These are phyloP conservation scores for Termitomyces sp. DNA, from an alignment of 768 basidiomycete species.

Conservation along the genomic window DNA sequence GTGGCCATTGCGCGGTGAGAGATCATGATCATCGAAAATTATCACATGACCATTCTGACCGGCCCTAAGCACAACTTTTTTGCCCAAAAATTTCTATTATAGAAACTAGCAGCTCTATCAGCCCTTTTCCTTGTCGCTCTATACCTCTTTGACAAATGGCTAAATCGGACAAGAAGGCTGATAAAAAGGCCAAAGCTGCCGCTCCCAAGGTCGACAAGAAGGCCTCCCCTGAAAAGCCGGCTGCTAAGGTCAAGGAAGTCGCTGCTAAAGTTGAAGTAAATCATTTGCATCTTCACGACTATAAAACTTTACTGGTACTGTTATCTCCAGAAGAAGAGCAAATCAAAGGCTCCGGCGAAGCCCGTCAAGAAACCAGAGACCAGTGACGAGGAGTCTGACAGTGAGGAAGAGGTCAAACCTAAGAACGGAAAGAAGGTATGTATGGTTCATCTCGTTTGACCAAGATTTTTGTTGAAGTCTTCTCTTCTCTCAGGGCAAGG, in stretches of 20 bases:
- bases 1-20: background rate
- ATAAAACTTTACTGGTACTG: background rate
- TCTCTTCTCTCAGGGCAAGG: conserved; percentile 20
- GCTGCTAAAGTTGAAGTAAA: conserved; percentile 35
- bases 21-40: background rate
- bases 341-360: conserved; percentile 19
- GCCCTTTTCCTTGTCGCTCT: conserved; percentile 7
- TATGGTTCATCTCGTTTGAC: conserved; percentile 4
- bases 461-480: background rate
- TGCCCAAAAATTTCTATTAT: conserved; percentile 24
- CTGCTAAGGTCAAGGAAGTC: conserved; percentile 39
- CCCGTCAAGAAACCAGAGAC: conserved; percentile 24
- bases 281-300: conserved; percentile 7
- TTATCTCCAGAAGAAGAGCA: conserved; percentile 18
- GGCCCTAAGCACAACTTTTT: conserved; percentile 28
- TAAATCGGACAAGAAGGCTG: conserved; percentile 46
- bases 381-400: conserved; percentile 28
- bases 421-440: conserved; percentile 33
- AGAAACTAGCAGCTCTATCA: conserved; percentile 11
- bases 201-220: conserved; percentile 34
- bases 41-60: conserved; percentile 19
- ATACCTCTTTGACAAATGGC: conserved; percentile 33
- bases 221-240: conserved; percentile 21
- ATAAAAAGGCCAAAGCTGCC: conserved; percentile 31
- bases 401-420: conserved; percentile 23